Conservation (phyloP, 139 green algal species). For the Coelastrella sp. region DNA sequence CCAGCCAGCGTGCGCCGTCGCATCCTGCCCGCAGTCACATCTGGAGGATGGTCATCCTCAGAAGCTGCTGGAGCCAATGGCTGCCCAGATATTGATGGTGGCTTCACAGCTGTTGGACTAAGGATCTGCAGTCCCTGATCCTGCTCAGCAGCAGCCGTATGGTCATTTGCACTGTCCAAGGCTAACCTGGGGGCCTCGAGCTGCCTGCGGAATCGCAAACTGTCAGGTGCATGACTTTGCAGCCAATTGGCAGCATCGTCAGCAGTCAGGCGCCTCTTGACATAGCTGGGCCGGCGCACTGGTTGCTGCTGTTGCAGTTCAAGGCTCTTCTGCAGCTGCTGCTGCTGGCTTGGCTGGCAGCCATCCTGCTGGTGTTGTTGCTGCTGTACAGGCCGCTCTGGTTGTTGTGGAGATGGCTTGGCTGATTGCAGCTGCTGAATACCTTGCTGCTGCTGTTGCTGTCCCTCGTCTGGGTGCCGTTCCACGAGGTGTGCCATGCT, state of each 20-base stretch:
- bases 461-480: neutral
- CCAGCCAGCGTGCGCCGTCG: neutral
- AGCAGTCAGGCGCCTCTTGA: slow-evolving; percentile 31
- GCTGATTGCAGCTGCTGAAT: neutral
- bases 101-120: slow-evolving; percentile 3
- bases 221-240: neutral
- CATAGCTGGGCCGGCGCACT: neutral
- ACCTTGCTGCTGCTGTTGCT: slow-evolving; percentile 3
- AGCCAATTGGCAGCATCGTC: slow-evolving; percentile 15
- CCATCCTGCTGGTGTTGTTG: slow-evolving; percentile 2
- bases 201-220: neutral
- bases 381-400: slow-evolving; percentile 6
- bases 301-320: neutral
- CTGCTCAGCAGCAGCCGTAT: neutral
- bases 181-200: neutral
- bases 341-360: neutral
- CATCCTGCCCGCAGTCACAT: neutral
- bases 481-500: neutral
- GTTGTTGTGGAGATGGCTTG: neutral
- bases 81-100: neutral
- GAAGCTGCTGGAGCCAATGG: neutral
- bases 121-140: neutral
- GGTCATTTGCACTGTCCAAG: neutral
- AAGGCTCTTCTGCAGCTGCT: neutral
- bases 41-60: neutral